These are phyloP conservation scores for Hypericum perforatum DNA, from an alignment of 345 rosid species.

Conservation along the genomic window DNA sequence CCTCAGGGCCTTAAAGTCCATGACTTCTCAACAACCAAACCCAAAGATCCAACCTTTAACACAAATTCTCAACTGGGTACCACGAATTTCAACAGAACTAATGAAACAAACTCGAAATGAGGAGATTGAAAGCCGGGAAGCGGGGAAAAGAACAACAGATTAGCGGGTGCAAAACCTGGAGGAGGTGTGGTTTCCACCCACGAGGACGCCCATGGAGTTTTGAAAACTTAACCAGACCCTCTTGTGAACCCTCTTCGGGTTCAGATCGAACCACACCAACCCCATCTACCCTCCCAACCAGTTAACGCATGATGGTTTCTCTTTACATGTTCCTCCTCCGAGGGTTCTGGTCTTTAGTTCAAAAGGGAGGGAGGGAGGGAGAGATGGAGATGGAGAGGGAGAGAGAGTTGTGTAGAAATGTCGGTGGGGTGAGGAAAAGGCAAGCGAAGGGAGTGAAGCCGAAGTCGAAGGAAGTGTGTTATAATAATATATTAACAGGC, in stretches of 20 bases:
- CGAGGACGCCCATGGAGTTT: constrained; percentile 75
- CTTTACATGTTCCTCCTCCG: too few species aligned
- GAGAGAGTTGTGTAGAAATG: too few species aligned
- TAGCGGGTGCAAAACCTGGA: constrained; percentile 98
- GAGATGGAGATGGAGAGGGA: too few species aligned
- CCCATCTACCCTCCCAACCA: constrained; percentile 23
- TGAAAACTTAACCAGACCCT: constrained; percentile 64
- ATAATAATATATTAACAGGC: too few species aligned
- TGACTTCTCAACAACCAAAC: constrained; percentile 2
- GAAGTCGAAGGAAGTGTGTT: too few species aligned
- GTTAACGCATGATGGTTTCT: too few species aligned
- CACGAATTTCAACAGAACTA: neutral
- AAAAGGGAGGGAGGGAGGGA: too few species aligned
- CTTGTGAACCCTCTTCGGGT: constrained; percentile 35
- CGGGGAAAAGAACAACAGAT: neutral
- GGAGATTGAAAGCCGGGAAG: constrained; percentile 26
- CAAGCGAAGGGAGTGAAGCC: too few species aligned
- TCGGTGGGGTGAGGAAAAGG: too few species aligned
- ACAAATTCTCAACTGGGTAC: constrained; percentile 1
- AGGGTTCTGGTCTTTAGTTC: too few species aligned
- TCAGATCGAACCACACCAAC: constrained; percentile 27
- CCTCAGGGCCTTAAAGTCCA: constrained; percentile 45
- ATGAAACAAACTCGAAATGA: constrained; percentile 2
- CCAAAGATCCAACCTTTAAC: neutral
- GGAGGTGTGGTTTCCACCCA: constrained; percentile 99